Percentiles rank a stretch among this genome's conserved stretches.
Evolutionary conservation across 352 stramenopile species (phyloP).

Genomic region (Pythium dissimile): DNA sequence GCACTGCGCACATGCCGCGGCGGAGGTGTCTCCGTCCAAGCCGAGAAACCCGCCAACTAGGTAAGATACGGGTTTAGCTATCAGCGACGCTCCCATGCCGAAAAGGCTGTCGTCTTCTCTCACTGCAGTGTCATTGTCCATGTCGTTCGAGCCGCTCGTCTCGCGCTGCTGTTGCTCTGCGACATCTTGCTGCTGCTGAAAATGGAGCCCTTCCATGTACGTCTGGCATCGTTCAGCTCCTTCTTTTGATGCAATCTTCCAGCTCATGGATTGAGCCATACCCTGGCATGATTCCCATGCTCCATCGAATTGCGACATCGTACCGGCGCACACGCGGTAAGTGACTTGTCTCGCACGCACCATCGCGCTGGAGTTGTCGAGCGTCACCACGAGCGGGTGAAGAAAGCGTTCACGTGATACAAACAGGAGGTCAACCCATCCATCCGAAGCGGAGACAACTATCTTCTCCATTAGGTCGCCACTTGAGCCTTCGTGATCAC

Average conservation of each 20-base stretch:
- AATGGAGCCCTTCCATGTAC: slow-evolving; percentile 40
- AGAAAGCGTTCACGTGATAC: slow-evolving; percentile 17
- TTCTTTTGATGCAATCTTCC: slow-evolving; percentile 47
- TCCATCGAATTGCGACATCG: slow-evolving; percentile 25
- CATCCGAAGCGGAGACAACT: slow-evolving; percentile 35
- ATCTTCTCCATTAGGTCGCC: slow-evolving; percentile 31
- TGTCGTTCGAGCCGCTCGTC: slow-evolving; percentile 12
- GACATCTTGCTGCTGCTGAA: slow-evolving; percentile 45
- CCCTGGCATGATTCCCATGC: slow-evolving; percentile 61
- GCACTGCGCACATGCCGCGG: slow-evolving; percentile 47
- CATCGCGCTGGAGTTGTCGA: slow-evolving; percentile 74
- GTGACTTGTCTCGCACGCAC: slow-evolving; percentile 57
- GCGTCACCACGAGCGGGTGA: slow-evolving; percentile 22
- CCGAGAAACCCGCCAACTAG: slow-evolving; percentile 53
- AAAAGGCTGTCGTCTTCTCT: slow-evolving; percentile 36
- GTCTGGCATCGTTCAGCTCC: slow-evolving; percentile 36
- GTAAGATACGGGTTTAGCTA: slow-evolving; percentile 66
- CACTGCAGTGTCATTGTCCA: slow-evolving; percentile 8
- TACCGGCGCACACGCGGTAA: slow-evolving; percentile 30
- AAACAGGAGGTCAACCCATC: slow-evolving; percentile 55
- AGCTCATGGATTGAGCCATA: slow-evolving; percentile 71
- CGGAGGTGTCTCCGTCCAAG: slow-evolving; percentile 23
- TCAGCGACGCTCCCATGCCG: slow-evolving; percentile 46
- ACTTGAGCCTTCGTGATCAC: background rate
- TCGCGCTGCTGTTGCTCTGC: slow-evolving; percentile 36